These are phyloP conservation scores for Amoebophrya sp. DNA, from an alignment of 169 alveolate genomes.

Conservation along the genomic window DNA sequence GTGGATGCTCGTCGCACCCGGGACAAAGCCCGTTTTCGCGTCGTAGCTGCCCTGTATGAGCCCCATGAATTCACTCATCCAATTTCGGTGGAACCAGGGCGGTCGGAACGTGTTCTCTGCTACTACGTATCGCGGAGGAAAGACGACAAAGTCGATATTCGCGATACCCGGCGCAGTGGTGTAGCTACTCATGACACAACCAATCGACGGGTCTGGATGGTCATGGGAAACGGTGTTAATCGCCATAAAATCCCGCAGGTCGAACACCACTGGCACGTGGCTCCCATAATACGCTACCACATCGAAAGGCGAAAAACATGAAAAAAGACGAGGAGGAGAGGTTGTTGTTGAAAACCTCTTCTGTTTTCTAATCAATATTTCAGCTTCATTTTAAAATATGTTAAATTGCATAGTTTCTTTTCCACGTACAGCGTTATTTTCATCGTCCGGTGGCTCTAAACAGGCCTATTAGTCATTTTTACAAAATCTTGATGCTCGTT, in stretches of 20 bases:
- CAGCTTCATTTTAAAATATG: too few species aligned
- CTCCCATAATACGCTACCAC: conserved; percentile 75
- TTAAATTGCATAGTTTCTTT: too few species aligned
- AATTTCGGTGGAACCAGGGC: conserved; percentile 73
- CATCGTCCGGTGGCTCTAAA: too few species aligned
- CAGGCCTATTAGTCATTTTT: too few species aligned
- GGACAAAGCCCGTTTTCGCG: conserved; percentile 62
- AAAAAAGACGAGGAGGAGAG: too few species aligned
- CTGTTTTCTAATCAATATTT: too few species aligned
- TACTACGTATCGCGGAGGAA: conserved; percentile 73
- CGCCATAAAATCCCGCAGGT: conserved; percentile 59
- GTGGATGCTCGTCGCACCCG: conserved; percentile 59
- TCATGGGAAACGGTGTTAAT: conserved; percentile 68
- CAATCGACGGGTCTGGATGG: conserved; percentile 75
- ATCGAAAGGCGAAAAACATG: conserved; percentile 53
- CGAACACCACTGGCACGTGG: conserved; percentile 63
- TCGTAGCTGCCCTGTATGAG: conserved; percentile 66
- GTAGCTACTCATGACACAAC: conserved; percentile 64
- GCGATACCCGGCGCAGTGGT: conserved; percentile 58
- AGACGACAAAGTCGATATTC: conserved; percentile 68
- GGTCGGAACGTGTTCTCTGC: conserved; percentile 73
- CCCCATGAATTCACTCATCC: conserved; percentile 77
- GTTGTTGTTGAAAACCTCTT: conserved; percentile 38
- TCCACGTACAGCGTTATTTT: too few species aligned
- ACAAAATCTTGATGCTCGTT: too few species aligned